Evolutionary conservation across 345 rosid genomes (phyloP).

Genomic region (Lumnitzera racemosa): DNA sequence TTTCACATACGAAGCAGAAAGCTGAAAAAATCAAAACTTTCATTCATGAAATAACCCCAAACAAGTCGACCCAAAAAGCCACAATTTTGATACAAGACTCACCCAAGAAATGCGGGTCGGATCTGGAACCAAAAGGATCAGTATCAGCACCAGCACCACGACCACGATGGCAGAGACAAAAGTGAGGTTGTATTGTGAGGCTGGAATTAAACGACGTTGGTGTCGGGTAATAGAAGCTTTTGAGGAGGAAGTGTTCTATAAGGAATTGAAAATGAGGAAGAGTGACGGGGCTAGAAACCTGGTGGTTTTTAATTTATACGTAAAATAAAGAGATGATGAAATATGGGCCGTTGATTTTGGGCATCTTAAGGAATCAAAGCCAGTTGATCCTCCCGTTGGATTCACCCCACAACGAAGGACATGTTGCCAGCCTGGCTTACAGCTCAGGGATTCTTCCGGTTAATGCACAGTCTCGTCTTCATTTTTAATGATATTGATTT

Average conservation of each 20-base stretch:
- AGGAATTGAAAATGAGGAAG: background rate
- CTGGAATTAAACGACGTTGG: too few species aligned
- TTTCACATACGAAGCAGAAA: too few species aligned
- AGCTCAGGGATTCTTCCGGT: too few species aligned
- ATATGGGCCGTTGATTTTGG: constrained; percentile 25
- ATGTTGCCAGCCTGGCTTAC: too few species aligned
- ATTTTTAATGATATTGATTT: too few species aligned
- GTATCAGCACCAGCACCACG: background rate
- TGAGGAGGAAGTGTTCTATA: too few species aligned
- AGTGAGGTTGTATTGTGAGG: background rate
- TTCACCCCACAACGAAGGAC: too few species aligned
- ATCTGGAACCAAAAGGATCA: constrained; percentile 9
- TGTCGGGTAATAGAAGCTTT: too few species aligned
- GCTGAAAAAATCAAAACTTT: too few species aligned
- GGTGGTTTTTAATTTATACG: constrained; percentile 1
- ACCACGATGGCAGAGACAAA: constrained; percentile 8
- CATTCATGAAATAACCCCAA: background rate
- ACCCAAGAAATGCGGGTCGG: constrained; percentile 22
- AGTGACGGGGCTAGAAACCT: background rate
- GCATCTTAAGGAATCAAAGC: constrained; percentile 4
- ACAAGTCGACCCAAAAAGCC: background rate
- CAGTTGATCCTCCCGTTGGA: too few species aligned
- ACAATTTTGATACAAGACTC: background rate
- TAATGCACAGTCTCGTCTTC: too few species aligned
- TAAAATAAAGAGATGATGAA: background rate